Base-by-base conservation (phyloP, 2,329 filamentous ascomycete genomes). In the Fusarium chlamydosporum region DNA sequence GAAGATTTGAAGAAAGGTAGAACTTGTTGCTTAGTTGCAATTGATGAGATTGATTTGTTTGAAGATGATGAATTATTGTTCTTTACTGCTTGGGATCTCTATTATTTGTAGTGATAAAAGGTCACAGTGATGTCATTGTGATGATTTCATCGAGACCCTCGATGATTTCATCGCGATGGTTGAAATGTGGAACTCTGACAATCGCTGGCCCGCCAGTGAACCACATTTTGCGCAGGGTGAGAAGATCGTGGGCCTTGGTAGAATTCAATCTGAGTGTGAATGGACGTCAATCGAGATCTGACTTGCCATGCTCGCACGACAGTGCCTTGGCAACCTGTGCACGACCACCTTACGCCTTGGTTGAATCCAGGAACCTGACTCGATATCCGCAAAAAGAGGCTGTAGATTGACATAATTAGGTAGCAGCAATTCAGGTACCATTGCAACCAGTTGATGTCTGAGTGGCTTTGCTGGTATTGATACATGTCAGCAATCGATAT, bases 61-160 rank as follows among this genome's bases (percentile, higher is more conserved):
- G 23, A 42, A 45, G 40, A 53, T 53, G 29, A 40, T 34, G n/a
- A 43, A 35, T 16, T 4, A 18, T 18, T 12, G 15, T 11, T 40
- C n/a, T 16, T 33, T 15, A 12, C 10, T n/a, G 16, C 38, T 46
- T 12, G 40, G 34, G 11, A 27, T 20, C 26, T 16, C 40, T 18
- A 18, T 47, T 54, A 50, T 67, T 72, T 72, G 47, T 70, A 70
- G 37, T 60, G 33, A 33, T 51, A 34, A 20, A 20, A 50, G n/a
- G 11, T 35, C 46, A 43, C 34, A 8, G 52, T 67, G 70, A 74
- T 71, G 72, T 70, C 68, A 72, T 74, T 4, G 15, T 18, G 34
- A 74, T 72, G 72, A 73, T 71, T 74, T 74, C 70, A 74, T 73
- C 51, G 57, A 37, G 35, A 23, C 40, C 15, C 40, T 68, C 57